phyloP scores from a whole-genome alignment of 805 yeast species.

The Candida insectalens region DNA sequence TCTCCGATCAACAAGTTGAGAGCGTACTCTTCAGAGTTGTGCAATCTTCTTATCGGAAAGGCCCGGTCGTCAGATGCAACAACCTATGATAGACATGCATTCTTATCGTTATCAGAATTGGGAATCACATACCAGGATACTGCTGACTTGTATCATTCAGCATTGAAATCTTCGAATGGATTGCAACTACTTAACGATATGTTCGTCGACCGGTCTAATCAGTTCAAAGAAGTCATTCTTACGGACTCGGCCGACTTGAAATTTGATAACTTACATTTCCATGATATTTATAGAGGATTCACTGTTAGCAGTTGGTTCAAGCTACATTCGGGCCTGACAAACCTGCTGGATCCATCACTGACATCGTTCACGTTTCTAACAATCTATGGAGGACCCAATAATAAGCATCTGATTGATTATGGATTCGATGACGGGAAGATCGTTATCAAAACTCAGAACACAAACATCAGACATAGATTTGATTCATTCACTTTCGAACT shows the following conservation, averaged over 20 bases:
- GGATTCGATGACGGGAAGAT: conserved; percentile 8
- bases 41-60: background rate
- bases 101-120: conserved; percentile 1
- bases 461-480: conserved; percentile 10
- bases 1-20: conserved; percentile 15
- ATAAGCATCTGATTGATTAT: conserved; percentile 1
- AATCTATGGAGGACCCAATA: background rate
- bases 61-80: background rate
- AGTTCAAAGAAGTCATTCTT: conserved; percentile 1
- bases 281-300: conserved; percentile 10
- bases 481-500: conserved; percentile 20
- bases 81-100: background rate
- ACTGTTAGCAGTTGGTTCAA: conserved; percentile 19
- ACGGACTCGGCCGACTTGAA: conserved; percentile 1
- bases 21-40: conserved; percentile 7
- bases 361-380: background rate
- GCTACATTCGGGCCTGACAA: conserved; percentile 5
- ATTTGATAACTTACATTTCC: conserved; percentile 7
- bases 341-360: background rate
- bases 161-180: conserved; percentile 2
- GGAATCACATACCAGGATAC: conserved; percentile 6
- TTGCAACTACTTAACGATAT: background rate
- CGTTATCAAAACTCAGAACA: conserved; percentile 6
- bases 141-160: conserved; percentile 5
- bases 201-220: background rate